Base-by-base conservation (phyloP, 176 grass and related monocot genomes). In the Poa pratensis region DNA sequence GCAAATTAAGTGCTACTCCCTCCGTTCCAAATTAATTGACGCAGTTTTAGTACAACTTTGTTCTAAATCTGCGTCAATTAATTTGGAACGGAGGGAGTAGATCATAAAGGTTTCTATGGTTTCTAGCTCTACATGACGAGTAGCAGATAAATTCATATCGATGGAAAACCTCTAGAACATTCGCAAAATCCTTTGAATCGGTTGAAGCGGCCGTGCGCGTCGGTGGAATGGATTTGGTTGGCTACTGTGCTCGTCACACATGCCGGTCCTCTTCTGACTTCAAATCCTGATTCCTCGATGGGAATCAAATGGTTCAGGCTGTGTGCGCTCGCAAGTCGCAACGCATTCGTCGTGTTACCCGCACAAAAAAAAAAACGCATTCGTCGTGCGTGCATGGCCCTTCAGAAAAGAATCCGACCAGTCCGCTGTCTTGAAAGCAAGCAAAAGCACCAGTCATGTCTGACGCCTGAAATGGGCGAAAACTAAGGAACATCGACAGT, bases 371-470 rank as follows among this genome's bases (percentile, higher is more conserved):
- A 32, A 32, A 32, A 43, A 22, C 19, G 67, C 20, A 43, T 43
- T 43, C 80, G 12, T 73, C 66, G 22, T 59, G 35, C 80, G 19
- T 60, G 35, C 52, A 73, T 83, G 52, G 32, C 65, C 50, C 49
- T 20, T 82, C 51, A 42, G 23, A 58, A 42, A 72, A 72, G n/a
- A 26, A 30, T 2, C 40, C 51, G 17, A 17, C 20, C 20, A 23
- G 39, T 45, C 65, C 80, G n/a, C 1, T 62, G 0, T 48, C 53
- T n/a, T 40, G 6, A 73, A 39, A 27, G 17, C 16, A 48, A 61
- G 15, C 35, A 73, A 15, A 43, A 46, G 69, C 20, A 59, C n/a
- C 16, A 14, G 40, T 75, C 57, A 39, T 7, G 11, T 73, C 53
- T 3, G 52, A 22, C 24, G 69, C 46, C n/a, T 30, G 67, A 28